phyloP scores from a whole-genome alignment of 2,329 filamentous ascomycete species.

The Fusarium sp. region DNA sequence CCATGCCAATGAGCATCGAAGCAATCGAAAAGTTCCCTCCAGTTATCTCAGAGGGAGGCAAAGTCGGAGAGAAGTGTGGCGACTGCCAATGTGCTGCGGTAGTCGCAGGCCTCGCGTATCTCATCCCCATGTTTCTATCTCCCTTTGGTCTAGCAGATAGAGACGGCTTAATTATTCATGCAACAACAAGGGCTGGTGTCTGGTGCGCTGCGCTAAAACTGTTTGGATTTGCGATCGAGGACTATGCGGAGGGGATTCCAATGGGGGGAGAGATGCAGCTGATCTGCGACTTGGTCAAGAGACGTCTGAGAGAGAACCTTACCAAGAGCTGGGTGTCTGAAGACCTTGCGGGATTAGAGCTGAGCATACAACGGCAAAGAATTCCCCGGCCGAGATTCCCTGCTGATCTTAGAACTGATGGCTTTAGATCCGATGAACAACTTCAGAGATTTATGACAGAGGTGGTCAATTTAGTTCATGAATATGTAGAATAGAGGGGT shows the following conservation, averaged over 20 bases:
- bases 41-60: slow-evolving; percentile 5
- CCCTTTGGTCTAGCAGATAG: not conserved
- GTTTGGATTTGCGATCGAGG: not conserved
- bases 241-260: not conserved
- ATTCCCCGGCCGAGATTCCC: not conserved
- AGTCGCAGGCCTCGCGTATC: not conserved
- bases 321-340: slow-evolving; percentile 9
- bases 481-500: too few relatives aligned
- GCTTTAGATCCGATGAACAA: too few relatives aligned
- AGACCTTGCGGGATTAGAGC: slow-evolving; percentile 2
- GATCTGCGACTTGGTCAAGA: not conserved
- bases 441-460: too few relatives aligned
- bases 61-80: slow-evolving; percentile 15
- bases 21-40: not conserved
- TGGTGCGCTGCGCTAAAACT: not conserved
- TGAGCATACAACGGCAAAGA: not conserved
- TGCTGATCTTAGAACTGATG: too few relatives aligned
- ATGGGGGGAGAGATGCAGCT: not conserved
- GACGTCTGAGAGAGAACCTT: not conserved
- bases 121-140: not conserved
- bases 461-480: too few relatives aligned
- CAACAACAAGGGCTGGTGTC: not conserved
- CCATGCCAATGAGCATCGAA: slow-evolving; percentile 9
- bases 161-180: not conserved
- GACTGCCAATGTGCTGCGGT: slow-evolving; percentile 7